Evolutionary conservation across 2,329 filamentous ascomycete species (phyloP).

Genomic region (Hirsutella thompsonii): DNA sequence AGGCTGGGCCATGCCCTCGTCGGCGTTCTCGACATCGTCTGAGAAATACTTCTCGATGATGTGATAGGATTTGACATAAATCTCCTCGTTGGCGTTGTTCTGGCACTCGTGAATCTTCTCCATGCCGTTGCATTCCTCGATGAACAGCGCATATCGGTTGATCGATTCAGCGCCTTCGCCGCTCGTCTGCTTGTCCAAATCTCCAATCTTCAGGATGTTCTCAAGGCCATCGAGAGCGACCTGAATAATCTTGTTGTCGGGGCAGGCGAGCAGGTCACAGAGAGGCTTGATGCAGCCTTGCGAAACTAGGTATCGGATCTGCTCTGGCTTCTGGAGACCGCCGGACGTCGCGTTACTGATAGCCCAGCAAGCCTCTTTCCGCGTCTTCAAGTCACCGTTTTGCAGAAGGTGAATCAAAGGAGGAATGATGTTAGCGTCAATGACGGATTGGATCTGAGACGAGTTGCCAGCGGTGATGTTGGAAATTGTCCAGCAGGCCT

Average conservation of each 20-base stretch:
- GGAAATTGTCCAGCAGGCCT: slow-evolving; percentile 99
- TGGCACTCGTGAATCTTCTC: slow-evolving; percentile 99
- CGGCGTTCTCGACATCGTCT: slow-evolving; percentile 89
- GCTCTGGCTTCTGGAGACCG: slow-evolving; percentile 95
- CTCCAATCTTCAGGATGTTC: slow-evolving; percentile 98
- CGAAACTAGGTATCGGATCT: slow-evolving; percentile 88
- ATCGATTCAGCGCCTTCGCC: slow-evolving; percentile 64
- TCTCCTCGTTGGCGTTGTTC: slow-evolving; percentile 99
- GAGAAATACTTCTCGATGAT: slow-evolving; percentile 99
- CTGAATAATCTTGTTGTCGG: slow-evolving; percentile 99
- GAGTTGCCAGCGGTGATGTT: slow-evolving; percentile 98
- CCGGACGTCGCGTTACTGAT: slow-evolving; percentile 98
- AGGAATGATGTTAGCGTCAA: slow-evolving; percentile 94
- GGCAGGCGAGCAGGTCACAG: slow-evolving; percentile 88
- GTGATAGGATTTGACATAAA: slow-evolving; percentile 99
- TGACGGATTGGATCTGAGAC: slow-evolving; percentile 89
- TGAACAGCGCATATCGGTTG: slow-evolving; percentile 95
- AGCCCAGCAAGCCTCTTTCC: slow-evolving; percentile 98
- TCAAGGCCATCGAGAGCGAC: slow-evolving; percentile 94
- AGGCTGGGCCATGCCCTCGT: slow-evolving; percentile 61
- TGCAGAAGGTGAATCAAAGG: slow-evolving; percentile 91
- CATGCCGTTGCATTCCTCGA: slow-evolving; percentile 98
- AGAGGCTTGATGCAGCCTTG: slow-evolving; percentile 96
- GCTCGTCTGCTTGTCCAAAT: slow-evolving; percentile 90
- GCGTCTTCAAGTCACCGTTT: slow-evolving; percentile 96